Percentiles rank a stretch among this genome's conserved stretches.
Evolutionary conservation across 2,329 filamentous ascomycete species (phyloP).

Genomic region (Talaromyces amestolkiae): DNA sequence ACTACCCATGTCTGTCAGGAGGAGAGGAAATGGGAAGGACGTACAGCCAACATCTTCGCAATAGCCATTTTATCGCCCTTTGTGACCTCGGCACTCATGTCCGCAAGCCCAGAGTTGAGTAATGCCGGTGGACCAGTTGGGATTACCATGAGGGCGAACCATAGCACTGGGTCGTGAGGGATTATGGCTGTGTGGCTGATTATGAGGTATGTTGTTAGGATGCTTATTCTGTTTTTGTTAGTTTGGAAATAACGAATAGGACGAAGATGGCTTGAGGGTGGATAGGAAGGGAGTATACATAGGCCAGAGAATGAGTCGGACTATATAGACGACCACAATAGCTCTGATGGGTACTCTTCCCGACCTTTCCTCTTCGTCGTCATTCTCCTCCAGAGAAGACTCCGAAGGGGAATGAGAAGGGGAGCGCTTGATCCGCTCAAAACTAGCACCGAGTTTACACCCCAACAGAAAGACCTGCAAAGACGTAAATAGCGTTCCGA

Average conservation of each 20-base stretch:
- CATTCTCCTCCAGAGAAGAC: background rate
- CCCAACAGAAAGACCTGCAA: slow-evolving; percentile 66
- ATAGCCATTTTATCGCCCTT: slow-evolving; percentile 53
- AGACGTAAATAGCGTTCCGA: slow-evolving; percentile 63
- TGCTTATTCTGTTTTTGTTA: slow-evolving; percentile 41
- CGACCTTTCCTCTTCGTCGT: slow-evolving; percentile 18
- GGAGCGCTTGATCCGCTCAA: slow-evolving; percentile 45
- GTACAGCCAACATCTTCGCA: slow-evolving; percentile 52
- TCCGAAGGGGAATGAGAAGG: background rate
- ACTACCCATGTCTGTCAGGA: too few relatives aligned
- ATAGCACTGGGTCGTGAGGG: slow-evolving; percentile 60
- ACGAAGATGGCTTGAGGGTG: background rate
- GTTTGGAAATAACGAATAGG: background rate
- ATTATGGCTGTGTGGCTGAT: slow-evolving; percentile 54
- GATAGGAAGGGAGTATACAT: slow-evolving; percentile 26
- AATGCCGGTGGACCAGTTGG: slow-evolving; percentile 56
- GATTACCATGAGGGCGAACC: slow-evolving; percentile 64
- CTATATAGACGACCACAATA: slow-evolving; percentile 51
- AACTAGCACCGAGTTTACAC: slow-evolving; percentile 59
- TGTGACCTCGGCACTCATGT: slow-evolving; percentile 42
- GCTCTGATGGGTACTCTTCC: slow-evolving; percentile 43
- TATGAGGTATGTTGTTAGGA: slow-evolving; percentile 55
- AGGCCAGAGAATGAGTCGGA: slow-evolving; percentile 64
- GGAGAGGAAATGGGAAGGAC: slow-evolving; percentile 16
- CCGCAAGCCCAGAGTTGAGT: slow-evolving; percentile 53